A percentile compares a stretch with the other conserved stretches of the same genome.
These are phyloP conservation scores for Lodderomyces elongisporus DNA, from an alignment of 1,139 yeast genomes.

Conservation along the genomic window DNA sequence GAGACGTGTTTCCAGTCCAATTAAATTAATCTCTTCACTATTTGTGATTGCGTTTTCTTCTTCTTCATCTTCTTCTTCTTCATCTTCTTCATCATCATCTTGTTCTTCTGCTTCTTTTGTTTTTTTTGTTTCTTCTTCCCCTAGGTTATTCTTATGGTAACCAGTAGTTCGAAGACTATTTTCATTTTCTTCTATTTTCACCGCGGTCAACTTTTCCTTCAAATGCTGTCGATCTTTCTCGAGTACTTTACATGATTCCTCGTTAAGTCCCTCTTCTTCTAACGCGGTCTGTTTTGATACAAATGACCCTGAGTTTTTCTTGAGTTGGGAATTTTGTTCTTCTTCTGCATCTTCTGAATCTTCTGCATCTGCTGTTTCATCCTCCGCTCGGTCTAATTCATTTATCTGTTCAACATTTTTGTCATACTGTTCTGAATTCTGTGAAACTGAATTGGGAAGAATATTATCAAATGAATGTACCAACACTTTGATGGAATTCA, in stretches of 20 bases:
- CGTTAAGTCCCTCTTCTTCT: no score
- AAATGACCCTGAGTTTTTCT: no score
- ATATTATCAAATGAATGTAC: conserved; percentile 34
- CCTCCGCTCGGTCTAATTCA: conserved; percentile 1
- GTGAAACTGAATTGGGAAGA: conserved; percentile 17
- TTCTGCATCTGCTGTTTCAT: conserved; percentile 2
- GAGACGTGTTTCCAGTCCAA: no score
- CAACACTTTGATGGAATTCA: conserved; percentile 37
- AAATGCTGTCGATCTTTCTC: no score
- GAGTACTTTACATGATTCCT: conserved; percentile 1
- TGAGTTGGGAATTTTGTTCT: background rate
- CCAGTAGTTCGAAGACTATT: no score
- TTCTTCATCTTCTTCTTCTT: conserved; percentile 3
- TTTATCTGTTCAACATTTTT: background rate
- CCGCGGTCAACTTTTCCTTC: no score
- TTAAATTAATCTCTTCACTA: conserved; percentile 4
- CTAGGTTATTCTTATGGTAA: no score
- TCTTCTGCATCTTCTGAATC: background rate
- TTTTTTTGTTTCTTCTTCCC: no score
- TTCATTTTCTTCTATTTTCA: background rate
- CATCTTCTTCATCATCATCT: conserved; percentile 1
- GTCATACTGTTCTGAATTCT: background rate
- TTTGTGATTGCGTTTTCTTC: conserved; percentile 8
- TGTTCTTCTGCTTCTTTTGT: conserved; percentile 1
- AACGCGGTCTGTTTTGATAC: background rate